Evolutionary conservation across 2,329 filamentous ascomycete species (phyloP).

Genomic region (Xylariomycetidae sp.): DNA sequence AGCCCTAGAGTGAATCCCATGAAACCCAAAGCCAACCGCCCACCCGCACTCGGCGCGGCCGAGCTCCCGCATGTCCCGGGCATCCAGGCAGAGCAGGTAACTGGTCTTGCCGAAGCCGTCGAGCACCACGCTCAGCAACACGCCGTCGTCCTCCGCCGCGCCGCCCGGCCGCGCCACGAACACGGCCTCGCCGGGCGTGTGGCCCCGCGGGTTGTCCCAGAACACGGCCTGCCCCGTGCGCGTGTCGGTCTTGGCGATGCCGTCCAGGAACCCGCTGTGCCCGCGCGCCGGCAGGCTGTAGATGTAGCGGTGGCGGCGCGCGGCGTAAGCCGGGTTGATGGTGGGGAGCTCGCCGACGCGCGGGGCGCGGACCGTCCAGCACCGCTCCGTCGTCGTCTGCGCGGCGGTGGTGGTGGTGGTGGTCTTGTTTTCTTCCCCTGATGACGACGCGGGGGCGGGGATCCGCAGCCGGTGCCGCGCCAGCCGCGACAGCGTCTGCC

Average conservation of each 20-base stretch:
- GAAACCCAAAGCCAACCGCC: conserved; percentile 58
- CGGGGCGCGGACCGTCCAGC: conserved; percentile 48
- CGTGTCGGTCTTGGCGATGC: conserved; percentile 60
- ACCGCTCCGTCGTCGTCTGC: conserved; percentile 31
- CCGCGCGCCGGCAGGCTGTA: conserved; percentile 54
- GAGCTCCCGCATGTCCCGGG: conserved; percentile 55
- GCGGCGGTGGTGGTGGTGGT: background rate
- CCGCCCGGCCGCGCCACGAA: conserved; percentile 49
- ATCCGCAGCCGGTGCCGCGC: conserved; percentile 39
- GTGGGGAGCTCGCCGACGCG: conserved; percentile 58
- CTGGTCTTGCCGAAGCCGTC: conserved; percentile 53
- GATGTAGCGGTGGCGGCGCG: conserved; percentile 51
- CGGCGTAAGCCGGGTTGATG: conserved; percentile 53
- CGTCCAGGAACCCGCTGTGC: conserved; percentile 54
- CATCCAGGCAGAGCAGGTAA: conserved; percentile 61
- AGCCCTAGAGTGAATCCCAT: conserved; percentile 43
- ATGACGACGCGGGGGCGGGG: conserved; percentile 5
- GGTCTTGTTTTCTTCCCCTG: background rate
- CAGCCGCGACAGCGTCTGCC: conserved; percentile 32
- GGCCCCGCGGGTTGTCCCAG: conserved; percentile 52
- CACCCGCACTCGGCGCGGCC: conserved; percentile 58
- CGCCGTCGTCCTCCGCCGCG: conserved; percentile 46
- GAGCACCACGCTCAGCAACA: conserved; percentile 47
- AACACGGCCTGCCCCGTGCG: conserved; percentile 42
- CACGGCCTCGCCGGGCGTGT: conserved; percentile 64